Base-by-base conservation (phyloP, 148 eudicot genomes). In the Chenopodium suecicum region DNA sequence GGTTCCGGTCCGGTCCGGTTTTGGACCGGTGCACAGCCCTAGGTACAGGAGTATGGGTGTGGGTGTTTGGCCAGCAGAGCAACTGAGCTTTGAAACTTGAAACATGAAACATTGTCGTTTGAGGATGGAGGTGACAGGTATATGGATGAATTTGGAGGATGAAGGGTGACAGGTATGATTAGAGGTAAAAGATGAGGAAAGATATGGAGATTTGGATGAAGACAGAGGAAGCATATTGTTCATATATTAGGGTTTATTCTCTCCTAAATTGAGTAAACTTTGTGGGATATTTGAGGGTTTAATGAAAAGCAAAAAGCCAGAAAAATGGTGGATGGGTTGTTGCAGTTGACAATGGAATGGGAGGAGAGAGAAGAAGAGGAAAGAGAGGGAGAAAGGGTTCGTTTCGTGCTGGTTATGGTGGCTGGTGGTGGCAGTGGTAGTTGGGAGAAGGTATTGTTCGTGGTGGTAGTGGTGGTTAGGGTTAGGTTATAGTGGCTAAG, bases 71-170 rank as follows among this genome's bases (percentile, higher is more conserved):
- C 60, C 65, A 4, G 82, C 13, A 13, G 86, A 86, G 79, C 86
- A 87, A 1, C 84, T 87, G 81, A 85, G 75, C 37, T 80, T 41
- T 78, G 89, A 78, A 81, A 70, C 23, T 41, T 78, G 89, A 78
- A 81, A 70, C 23, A 13, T 27, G 54, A 25, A 27, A 50, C 63
- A 63, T 0, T 41, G 44, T 41, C 44, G 44, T 41, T 41, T 41
- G 44, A 41, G 44, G 44, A 41, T 41, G 44, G 44, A 41, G 5
- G 11, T 48, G 31, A 52, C 22, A 64, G 66, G 82, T 58, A 25
- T 60, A 37, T 4, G 3, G 79, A 41, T 22, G 54, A 77, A 34
- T 9, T 22, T 76, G 27, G 74, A 60, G 31, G 83, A 78, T 46
- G 48, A 41, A 41, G 44, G 44, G 44, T 41, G 44, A 41, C 44